Evolutionary conservation across 2,329 filamentous ascomycete species (phyloP).

Genomic region (Diaporthe longicolla): DNA sequence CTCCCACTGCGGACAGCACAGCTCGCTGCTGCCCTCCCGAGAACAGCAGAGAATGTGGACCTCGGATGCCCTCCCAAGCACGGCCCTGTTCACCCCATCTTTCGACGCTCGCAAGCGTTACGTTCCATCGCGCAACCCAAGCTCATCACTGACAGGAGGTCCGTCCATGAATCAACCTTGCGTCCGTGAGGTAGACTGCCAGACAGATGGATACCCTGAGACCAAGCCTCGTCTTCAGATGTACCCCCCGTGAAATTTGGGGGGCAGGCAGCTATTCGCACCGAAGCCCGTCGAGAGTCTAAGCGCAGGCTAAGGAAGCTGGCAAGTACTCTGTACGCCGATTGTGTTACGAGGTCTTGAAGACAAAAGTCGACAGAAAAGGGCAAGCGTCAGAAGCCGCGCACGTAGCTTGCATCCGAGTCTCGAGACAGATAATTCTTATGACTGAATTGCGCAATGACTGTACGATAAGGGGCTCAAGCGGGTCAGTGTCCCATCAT

Average conservation of each 20-base stretch:
- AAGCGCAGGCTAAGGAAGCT: conserved; percentile 22
- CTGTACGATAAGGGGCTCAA: conserved; percentile 19
- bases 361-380: neutral
- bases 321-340: conserved; percentile 30
- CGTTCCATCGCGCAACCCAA: conserved; percentile 15
- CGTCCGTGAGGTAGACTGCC: neutral
- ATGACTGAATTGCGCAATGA: conserved; percentile 5
- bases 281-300: conserved; percentile 26
- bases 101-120: conserved; percentile 20
- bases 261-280: neutral
- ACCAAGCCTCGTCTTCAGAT: neutral
- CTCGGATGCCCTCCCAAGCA: conserved; percentile 8
- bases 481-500: conserved; percentile 19
- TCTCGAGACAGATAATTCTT: neutral
- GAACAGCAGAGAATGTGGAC: neutral
- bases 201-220: neutral
- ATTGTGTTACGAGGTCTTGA: conserved; percentile 20
- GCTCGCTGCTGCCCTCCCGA: conserved; percentile 3
- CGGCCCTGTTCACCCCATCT: conserved; percentile 22
- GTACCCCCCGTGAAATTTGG: conserved; percentile 29
- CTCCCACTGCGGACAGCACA: neutral
- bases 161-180: conserved; percentile 6
- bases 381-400: conserved; percentile 17
- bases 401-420: conserved; percentile 5
- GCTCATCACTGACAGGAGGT: conserved; percentile 18